phyloP scores from a whole-genome alignment of 768 basidiomycete genomes.

The Phlebiopsis gigantea region DNA sequence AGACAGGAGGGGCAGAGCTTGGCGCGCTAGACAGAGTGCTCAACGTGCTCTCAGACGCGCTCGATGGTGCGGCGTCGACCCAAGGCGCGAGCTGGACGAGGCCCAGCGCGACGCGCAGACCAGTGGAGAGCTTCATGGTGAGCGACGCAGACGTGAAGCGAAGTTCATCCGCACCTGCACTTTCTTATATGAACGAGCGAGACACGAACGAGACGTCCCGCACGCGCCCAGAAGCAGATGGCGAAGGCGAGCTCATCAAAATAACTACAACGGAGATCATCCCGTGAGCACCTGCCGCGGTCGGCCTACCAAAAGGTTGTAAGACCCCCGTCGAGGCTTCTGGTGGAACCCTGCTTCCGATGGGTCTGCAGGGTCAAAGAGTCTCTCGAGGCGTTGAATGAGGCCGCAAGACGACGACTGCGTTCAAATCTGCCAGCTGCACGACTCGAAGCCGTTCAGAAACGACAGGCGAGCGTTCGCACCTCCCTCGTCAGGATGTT shows the following conservation, averaged over 20 bases:
- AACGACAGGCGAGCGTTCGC: not conserved
- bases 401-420: not conserved
- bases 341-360: not conserved
- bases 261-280: not conserved
- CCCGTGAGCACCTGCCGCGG: conserved; percentile 1
- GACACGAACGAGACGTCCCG: not conserved
- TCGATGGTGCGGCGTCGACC: conserved; percentile 1
- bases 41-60: not conserved
- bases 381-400: not conserved
- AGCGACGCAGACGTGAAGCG: conserved; percentile 1
- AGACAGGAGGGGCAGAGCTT: not conserved
- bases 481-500: not conserved
- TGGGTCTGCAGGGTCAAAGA: not conserved
- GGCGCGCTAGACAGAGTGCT: not conserved
- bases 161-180: conserved; percentile 4
- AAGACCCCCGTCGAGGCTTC: not conserved
- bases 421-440: not conserved
- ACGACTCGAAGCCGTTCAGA: not conserved
- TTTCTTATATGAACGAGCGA: not conserved
- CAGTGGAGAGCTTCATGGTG: conserved; percentile 14
- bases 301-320: not conserved
- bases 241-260: not conserved
- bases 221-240: conserved; percentile 6
- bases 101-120: conserved; percentile 8
- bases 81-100: conserved; percentile 9